Evolutionary conservation across 2,329 filamentous ascomycete species (phyloP).

Genomic region (Paraphoma chrysanthemicola): DNA sequence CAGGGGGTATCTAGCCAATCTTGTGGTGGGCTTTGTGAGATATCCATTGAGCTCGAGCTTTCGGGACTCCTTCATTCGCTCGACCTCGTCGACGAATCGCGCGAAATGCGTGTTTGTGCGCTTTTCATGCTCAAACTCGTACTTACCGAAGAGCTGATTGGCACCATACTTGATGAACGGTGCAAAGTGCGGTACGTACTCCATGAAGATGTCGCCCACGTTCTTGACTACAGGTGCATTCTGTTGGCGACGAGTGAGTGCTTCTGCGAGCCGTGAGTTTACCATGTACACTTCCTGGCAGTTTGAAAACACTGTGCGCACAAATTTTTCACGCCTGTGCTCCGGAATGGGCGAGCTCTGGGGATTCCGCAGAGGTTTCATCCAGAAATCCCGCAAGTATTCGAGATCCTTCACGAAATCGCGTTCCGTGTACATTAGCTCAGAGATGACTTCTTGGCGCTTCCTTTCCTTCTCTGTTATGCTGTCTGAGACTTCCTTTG

Average conservation of each 20-base stretch:
- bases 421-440: slow-evolving; percentile 97
- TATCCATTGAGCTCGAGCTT: slow-evolving; percentile 98
- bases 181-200: slow-evolving; percentile 89
- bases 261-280: slow-evolving; percentile 85
- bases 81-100: slow-evolving; percentile 95
- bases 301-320: slow-evolving; percentile 94
- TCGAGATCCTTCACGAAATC: slow-evolving; percentile 99
- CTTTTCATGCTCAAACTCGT: slow-evolving; percentile 96
- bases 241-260: slow-evolving; percentile 89
- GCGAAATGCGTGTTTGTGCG: slow-evolving; percentile 83
- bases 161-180: slow-evolving; percentile 97
- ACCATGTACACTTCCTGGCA: slow-evolving; percentile 93
- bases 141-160: slow-evolving; percentile 95
- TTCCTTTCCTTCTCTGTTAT: slow-evolving; percentile 94
- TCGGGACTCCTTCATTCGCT: slow-evolving; percentile 92
- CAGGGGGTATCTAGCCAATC: slow-evolving; percentile 90
- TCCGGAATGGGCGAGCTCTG: slow-evolving; percentile 84
- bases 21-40: slow-evolving; percentile 94
- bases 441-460: slow-evolving; percentile 95
- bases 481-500: slow-evolving; percentile 90
- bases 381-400: slow-evolving; percentile 98
- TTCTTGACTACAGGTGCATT: slow-evolving; percentile 87
- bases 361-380: slow-evolving; percentile 79
- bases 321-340: slow-evolving; percentile 85
- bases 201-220: slow-evolving; percentile 91